Evolutionary conservation across 202 grass and related monocot genomes (phyloP), one percentile per base, ranked within the genome.

Genomic region (Brachypodium distachyon): DNA sequence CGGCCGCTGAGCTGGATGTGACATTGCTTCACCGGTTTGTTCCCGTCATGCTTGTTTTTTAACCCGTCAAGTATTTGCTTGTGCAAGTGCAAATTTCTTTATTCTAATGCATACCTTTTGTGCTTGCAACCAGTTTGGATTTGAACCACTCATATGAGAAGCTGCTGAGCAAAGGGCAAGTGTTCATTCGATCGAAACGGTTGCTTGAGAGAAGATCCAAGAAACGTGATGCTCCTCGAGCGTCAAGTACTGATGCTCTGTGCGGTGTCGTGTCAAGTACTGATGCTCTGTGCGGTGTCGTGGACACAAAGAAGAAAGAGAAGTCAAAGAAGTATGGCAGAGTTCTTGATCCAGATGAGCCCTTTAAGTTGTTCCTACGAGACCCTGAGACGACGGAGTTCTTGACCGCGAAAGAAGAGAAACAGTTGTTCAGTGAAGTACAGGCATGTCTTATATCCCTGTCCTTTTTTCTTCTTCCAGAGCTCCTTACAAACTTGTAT

Each of bases 401-500:
- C 74, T 66, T 94, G 64, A 86, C 95, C 44, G 71, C 86, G 25
- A 87, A 90, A 53, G 87, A 98, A 74, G 95, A 98, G 73, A 98
- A 66, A 39, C 82, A 85, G 44, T 56, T 90, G 84, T 90, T 95
- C 80, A 64, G 81, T 68, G 70, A 98, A 65, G 92, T 94, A 88
- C 87, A 98, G 91, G 91, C 83, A 88, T 74, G 81, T 8, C 77
- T 86, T 48, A 18, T 67, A 49, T 57, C 1, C 41, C 8, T n/a
- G n/a, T n/a, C 41, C 9, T 8, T 28, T 39, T 2, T 13, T 14
- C 11, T 17, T n/a, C 7, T 5, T 40, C 13, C 18, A 29, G 3
- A 29, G 9, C 34, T 13, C 29, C 10, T 16, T 36, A 3, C 28
- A 6, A 0, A 14, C 3, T 28, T 56, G 5, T 28, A 73, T 59